These are phyloP conservation scores for Craspedostauros australis DNA, from an alignment of 108 stramenopile genomes.

Conservation along the genomic window DNA sequence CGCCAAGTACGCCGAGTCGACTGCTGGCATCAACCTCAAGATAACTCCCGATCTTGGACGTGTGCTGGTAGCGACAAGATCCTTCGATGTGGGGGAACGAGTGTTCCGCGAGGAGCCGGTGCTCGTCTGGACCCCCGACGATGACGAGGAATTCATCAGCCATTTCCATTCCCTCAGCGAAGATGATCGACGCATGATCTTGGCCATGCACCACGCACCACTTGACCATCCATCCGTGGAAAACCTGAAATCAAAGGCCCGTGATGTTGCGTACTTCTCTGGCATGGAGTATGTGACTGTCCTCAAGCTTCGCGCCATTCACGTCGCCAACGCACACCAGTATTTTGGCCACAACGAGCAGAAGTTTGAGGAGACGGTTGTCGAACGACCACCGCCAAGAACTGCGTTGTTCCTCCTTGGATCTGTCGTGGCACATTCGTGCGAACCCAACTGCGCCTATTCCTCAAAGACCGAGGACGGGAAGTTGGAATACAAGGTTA, in stretches of 20 bases:
- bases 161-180: not conserved
- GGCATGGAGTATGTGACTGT: not conserved
- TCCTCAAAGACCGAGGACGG: conserved; percentile 10
- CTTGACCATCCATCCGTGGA: not conserved
- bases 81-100: conserved; percentile 4
- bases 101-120: conserved; percentile 17
- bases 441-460: conserved; percentile 13
- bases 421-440: conserved; percentile 25
- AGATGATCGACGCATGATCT: not conserved
- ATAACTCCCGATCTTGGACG: conserved; percentile 19
- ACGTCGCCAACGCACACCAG: conserved; percentile 6
- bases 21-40: too few species aligned
- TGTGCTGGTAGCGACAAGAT: conserved; percentile 12
- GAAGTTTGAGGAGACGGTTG: too few species aligned
- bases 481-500: conserved; percentile 23
- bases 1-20: too few species aligned
- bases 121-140: conserved; percentile 4
- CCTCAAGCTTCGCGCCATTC: conserved; percentile 15
- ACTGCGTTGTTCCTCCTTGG: conserved; percentile 20
- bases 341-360: conserved; percentile 6
- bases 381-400: not conserved
- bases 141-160: not conserved
- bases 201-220: conserved; percentile 21
- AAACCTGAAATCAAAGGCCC: too few species aligned
- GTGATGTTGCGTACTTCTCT: not conserved